Base-by-base conservation (phyloP, 2,329 filamentous ascomycete genomes). In the Diaporthe capsici region DNA sequence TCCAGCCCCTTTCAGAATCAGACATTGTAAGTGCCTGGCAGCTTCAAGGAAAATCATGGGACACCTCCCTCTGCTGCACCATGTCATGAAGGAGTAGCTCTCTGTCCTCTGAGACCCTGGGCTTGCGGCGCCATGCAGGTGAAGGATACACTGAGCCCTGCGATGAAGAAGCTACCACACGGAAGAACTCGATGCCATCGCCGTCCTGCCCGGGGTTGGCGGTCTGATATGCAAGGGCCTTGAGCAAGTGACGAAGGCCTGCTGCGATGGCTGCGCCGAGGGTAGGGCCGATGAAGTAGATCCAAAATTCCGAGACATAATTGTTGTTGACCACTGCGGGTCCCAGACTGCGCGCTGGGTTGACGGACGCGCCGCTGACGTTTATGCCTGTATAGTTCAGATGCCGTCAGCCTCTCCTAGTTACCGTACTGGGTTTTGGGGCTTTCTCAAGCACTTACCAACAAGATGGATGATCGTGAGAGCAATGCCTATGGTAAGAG, bases 281-380 rank as follows among this genome's bases (percentile, higher is more conserved):
- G 13, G 85, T 81, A 0, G 89, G 89, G 0, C 88, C 88, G 13
- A 90, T 79, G 84, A 87, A 88, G 80, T 87, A 88, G 77, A 88
- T 88, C 87, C 87, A 88, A 67, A 87, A 84, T 78, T 88, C 87
- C 4, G 80, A 80, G 1, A 82, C 80, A 77, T 88, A 87, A 0
- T 63, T 74, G 5, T 82, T 79, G 4, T 80, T 80, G 53, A 87
- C 79, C 31, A 86, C 83, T 17, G 85, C 86, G 7, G 87, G 87
- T 1, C 87, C 87, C 44, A 88, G 84, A 0, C 86, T 87, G 60
- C 87, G 82, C 6, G 86, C 87, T 22, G 87, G 87, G 78, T 88
- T 88, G 78, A 88, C 83, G 7, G 72, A 74, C 3, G 85, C 86
- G n/a, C 85, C 85, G 3, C 86, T 87, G 76, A 74, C 28, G 25